Conservation (phyloP, 1,284 basidiomycete species). For the Paramarasmius palmivorus region DNA sequence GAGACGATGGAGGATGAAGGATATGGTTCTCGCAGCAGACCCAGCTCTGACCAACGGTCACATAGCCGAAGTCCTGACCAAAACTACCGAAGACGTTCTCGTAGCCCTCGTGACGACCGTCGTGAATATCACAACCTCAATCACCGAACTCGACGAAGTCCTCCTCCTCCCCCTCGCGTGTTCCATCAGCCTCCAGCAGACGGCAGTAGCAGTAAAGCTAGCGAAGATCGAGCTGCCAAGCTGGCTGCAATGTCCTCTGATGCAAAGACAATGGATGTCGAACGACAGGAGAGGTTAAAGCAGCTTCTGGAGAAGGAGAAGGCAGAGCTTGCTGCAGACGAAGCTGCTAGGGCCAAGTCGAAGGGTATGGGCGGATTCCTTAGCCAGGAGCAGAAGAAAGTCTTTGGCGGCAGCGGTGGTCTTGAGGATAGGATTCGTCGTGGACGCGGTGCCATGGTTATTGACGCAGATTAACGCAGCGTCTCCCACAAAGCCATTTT, state of each 20-base stretch:
- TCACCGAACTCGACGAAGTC: constrained; percentile 48
- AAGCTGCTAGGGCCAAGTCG: constrained; percentile 58
- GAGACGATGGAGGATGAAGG: constrained; percentile 9
- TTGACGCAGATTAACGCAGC: constrained; percentile 45
- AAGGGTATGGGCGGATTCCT: constrained; percentile 75
- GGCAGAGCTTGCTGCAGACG: constrained; percentile 67
- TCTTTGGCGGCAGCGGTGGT: constrained; percentile 75
- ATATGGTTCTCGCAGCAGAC: constrained; percentile 16
- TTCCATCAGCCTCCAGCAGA: constrained; percentile 26
- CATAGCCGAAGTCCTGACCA: constrained; percentile 28
- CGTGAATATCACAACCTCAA: constrained; percentile 19
- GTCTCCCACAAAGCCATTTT: not conserved
- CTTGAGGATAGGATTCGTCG: constrained; percentile 74
- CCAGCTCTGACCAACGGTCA: constrained; percentile 7
- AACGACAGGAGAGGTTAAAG: constrained; percentile 70
- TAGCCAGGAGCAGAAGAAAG: constrained; percentile 73
- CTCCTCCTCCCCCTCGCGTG: constrained; percentile 23
- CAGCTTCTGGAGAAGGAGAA: constrained; percentile 70
- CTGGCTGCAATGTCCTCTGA: constrained; percentile 85
- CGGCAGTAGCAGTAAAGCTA: constrained; percentile 23
- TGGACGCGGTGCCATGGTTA: constrained; percentile 63
- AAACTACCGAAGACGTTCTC: constrained; percentile 21
- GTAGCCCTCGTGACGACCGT: constrained; percentile 23
- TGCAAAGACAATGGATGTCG: constrained; percentile 61
- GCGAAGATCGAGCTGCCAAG: constrained; percentile 73